A percentile compares a stretch with the other conserved stretches of the same genome.
Conservation (phyloP, 768 basidiomycete genomes). For the Roridomyces roridus region DNA sequence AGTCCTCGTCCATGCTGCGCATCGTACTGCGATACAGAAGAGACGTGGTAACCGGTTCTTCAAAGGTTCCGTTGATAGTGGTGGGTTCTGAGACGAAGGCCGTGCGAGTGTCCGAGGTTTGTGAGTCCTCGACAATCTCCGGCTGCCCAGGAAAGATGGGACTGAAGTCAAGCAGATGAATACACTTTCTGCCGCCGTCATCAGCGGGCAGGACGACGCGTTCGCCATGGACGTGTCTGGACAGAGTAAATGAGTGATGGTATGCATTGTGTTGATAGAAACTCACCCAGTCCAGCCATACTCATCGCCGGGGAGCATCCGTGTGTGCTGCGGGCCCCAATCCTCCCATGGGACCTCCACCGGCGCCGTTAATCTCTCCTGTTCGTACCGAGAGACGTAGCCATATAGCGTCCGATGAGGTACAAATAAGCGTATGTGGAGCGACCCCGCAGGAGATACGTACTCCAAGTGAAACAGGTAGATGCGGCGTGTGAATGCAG, state of each 20-base stretch:
- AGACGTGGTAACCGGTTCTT: too few relatives aligned
- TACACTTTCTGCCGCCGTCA: not conserved
- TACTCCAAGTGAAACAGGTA: conserved; percentile 14
- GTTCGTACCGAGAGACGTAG: not conserved
- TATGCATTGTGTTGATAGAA: too few relatives aligned
- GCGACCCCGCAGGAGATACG: not conserved
- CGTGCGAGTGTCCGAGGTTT: too few relatives aligned
- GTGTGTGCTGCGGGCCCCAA: conserved; percentile 20
- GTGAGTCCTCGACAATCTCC: too few relatives aligned
- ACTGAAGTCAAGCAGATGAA: conserved; percentile 18
- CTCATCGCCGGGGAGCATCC: conserved; percentile 5
- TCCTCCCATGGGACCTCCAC: conserved; percentile 12
- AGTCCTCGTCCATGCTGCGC: too few relatives aligned
- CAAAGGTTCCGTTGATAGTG: not conserved
- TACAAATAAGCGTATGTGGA: not conserved
- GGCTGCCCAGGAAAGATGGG: too few relatives aligned
- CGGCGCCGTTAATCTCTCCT: not conserved
- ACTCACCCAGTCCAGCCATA: conserved; percentile 11
- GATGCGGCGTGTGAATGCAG: conserved; percentile 7
- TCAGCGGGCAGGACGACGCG: not conserved
- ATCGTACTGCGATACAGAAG: too few relatives aligned
- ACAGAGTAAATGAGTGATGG: too few relatives aligned
- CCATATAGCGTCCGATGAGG: conserved; percentile 13
- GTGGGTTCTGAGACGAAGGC: not conserved
- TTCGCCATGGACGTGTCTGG: conserved; percentile 25